These are phyloP conservation scores for Bassia scoparia DNA, from an alignment of 148 eudicot genomes.

Conservation along the genomic window DNA sequence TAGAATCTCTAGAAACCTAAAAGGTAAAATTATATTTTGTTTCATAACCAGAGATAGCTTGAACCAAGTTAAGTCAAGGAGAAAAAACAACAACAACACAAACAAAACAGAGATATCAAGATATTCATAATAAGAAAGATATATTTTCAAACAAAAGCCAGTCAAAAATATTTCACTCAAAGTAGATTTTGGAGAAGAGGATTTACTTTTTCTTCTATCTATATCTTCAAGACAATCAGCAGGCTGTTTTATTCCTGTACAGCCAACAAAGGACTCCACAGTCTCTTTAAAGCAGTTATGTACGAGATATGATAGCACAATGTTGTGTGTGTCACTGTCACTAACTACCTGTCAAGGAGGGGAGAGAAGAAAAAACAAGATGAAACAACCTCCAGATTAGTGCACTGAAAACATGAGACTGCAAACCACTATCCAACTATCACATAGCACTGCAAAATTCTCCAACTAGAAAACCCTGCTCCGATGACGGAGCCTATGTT, in stretches of 20 bases:
- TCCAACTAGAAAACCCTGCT: background rate
- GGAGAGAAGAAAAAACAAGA: background rate
- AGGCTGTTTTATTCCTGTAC: conserved; percentile 58
- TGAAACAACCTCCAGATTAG: conserved; percentile 1
- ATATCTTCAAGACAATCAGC: conserved; percentile 61
- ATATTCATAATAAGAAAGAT: too few relatives aligned
- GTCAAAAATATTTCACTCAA: background rate
- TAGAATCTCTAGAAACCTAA: background rate
- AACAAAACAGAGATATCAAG: too few relatives aligned
- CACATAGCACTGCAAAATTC: background rate
- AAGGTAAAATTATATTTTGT: background rate
- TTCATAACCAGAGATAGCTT: background rate
- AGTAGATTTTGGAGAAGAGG: background rate
- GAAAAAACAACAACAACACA: background rate
- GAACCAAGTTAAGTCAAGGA: background rate
- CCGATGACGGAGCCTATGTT: too few relatives aligned
- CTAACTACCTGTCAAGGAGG: conserved; percentile 47
- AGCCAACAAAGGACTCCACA: conserved; percentile 56
- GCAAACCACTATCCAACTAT: background rate
- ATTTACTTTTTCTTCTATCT: conserved; percentile 80
- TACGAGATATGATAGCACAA: conserved; percentile 86
- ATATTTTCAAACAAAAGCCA: background rate
- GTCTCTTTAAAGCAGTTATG: conserved; percentile 89
- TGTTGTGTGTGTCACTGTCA: conserved; percentile 62
- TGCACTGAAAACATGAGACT: background rate